Base-by-base conservation (phyloP, 371 early-diverging fungal genomes). In the Mortierella sp. region DNA sequence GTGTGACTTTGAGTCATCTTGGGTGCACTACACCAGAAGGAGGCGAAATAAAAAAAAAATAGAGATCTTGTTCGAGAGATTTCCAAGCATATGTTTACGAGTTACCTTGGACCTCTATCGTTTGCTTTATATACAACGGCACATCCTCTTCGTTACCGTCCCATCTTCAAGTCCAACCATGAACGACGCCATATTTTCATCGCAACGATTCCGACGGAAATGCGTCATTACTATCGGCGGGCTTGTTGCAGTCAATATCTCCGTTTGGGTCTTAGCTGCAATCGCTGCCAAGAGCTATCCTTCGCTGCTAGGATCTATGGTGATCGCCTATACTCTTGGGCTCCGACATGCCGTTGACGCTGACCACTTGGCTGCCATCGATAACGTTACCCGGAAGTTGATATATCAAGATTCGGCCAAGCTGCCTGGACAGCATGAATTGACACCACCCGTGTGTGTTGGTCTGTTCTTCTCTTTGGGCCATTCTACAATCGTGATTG, bases 291-390 rank as follows among this genome's bases (percentile, higher is more conserved):
- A 59, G 4, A 50, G 66, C 2, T 84, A 83, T 47, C 85, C 84
- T 14, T 76, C 79, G 1, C 70, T 87, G 42, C 27, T 86, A 7
- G 86, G 85, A 14, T 80, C 84, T 11, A 85, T 83, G 57, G 79
- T 81, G 2, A 57, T 91, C 26, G 89, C 91, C 11, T 89, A 87
- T 59, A 84, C 86, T 5, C 82, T 91, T 7, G 91, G 91, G 23
- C 84, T 91, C 49, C 80, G 88, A 9, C 91, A 90, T 67, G 91
- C 89, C 19, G 79, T 91, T 12, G 90, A 91, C 72, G 91, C 90
- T n/a, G 91, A 91, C 67, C 90, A 90, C 62, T 85, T 91, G n/a
- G 86, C 90, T 6, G 90, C 92, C 6, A 91, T 91, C 64, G 92
- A 91, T 62, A 90, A 89, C 65, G 89, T 89, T 4, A 90, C 90